Percentiles rank a stretch among this genome's conserved stretches.
phyloP scores from a whole-genome alignment of 2,329 filamentous ascomycete species.

The Chaetomiaceae sp. region DNA sequence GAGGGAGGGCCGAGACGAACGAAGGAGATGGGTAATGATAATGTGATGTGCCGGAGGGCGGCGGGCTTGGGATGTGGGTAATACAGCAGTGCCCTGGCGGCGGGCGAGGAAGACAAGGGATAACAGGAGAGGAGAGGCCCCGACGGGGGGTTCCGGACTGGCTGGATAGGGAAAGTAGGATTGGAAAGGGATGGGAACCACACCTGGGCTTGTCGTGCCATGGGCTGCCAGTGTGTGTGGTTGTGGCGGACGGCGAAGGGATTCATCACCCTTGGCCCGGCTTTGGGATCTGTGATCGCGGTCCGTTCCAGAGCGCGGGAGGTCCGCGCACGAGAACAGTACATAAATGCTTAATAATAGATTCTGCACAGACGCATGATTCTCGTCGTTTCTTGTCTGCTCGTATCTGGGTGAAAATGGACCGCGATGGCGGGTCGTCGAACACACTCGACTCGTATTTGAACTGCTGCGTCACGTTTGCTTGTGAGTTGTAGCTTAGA shows the following conservation, averaged over 20 bases:
- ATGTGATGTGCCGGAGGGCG: no score
- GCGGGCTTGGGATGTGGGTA: not conserved
- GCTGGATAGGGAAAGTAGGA: not conserved
- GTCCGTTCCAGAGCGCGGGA: no score
- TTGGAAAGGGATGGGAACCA: not conserved
- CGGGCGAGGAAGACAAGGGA: not conserved
- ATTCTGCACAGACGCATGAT: not conserved
- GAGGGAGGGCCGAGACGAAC: not conserved
- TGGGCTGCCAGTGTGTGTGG: not conserved
- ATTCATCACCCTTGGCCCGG: no score
- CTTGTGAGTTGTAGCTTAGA: no score
- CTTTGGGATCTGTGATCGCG: no score
- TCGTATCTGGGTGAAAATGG: not conserved
- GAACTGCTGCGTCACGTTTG: no score
- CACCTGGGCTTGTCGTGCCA: not conserved
- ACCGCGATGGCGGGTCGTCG: no score
- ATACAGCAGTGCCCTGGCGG: not conserved
- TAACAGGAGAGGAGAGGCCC: not conserved
- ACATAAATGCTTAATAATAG: not conserved
- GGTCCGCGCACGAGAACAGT: no score
- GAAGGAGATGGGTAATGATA: conserved; percentile 1
- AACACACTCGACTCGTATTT: no score
- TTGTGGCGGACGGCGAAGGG: not conserved
- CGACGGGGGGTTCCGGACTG: no score
- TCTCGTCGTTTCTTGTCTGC: no score